Conservation (phyloP, 495 filamentous ascomycete genomes). For the Penicilliopsis zonata region DNA sequence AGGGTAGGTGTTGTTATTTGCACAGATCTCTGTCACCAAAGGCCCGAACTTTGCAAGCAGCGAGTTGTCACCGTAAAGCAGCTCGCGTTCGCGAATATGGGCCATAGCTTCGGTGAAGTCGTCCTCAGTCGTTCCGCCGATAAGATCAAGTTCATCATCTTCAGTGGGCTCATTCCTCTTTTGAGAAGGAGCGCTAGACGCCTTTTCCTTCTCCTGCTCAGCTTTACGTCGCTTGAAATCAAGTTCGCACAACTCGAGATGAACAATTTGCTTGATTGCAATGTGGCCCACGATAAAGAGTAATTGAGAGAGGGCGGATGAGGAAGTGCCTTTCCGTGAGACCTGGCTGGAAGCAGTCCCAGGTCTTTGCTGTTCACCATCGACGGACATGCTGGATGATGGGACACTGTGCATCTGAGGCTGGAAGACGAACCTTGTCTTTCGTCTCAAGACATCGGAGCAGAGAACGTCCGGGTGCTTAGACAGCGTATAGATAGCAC, state of each 20-base stretch:
- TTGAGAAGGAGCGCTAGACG: conserved; percentile 32
- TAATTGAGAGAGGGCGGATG: conserved; percentile 74
- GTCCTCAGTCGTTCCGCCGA: conserved; percentile 94
- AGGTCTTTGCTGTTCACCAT: conserved; percentile 37
- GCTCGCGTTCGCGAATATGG: conserved; percentile 86
- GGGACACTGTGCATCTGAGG: conserved; percentile 22
- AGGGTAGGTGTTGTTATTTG: conserved; percentile 81
- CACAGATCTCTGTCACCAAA: conserved; percentile 82
- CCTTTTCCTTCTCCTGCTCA: conserved; percentile 79
- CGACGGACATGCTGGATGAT: conserved; percentile 13
- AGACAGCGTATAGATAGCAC: conserved; percentile 88
- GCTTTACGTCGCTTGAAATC: conserved; percentile 96
- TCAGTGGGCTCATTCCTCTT: conserved; percentile 36
- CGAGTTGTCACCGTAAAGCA: conserved; percentile 77
- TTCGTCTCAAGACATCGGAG: conserved; percentile 79
- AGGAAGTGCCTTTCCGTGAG: conserved; percentile 27
- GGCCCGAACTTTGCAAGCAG: conserved; percentile 83
- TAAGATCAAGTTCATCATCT: conserved; percentile 81
- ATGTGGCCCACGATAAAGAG: conserved; percentile 95
- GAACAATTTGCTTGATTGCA: conserved; percentile 98
- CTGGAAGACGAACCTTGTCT: conserved; percentile 73
- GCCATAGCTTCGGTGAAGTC: conserved; percentile 96
- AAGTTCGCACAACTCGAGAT: conserved; percentile 90
- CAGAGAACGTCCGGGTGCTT: conserved; percentile 92
- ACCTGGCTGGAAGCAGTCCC: conserved; percentile 21